These are phyloP conservation scores for Chalaropsis ovoidea DNA, from an alignment of 2,329 filamentous ascomycete species.

Conservation along the genomic window DNA sequence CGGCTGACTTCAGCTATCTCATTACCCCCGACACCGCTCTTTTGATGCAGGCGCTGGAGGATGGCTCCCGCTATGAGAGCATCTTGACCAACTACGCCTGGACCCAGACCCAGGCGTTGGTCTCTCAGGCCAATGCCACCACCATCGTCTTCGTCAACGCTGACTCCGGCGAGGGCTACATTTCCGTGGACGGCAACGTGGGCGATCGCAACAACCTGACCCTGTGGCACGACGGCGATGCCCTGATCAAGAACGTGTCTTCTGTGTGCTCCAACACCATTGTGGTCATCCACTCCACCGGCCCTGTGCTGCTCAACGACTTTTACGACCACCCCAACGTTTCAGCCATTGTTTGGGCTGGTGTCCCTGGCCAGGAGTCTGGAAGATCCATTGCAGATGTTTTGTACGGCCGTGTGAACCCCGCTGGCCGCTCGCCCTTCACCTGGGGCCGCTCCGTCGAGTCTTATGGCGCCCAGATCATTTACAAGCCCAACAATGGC, in stretches of 20 bases:
- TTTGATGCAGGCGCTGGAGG: constrained; percentile 49
- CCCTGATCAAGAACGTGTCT: constrained; percentile 70
- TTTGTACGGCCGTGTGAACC: constrained; percentile 73
- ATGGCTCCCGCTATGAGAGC: constrained; percentile 53
- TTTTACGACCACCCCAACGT: constrained; percentile 69
- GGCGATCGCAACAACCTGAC: constrained; percentile 92
- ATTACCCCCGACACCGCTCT: constrained; percentile 64
- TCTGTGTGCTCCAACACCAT: constrained; percentile 76
- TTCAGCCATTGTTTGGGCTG: constrained; percentile 74
- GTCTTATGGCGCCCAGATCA: constrained; percentile 59
- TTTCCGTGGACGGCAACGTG: constrained; percentile 68
- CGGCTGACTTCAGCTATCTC: constrained; percentile 63
- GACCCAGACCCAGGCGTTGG: constrained; percentile 50
- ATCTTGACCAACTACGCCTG: constrained; percentile 56
- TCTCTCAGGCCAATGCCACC: constrained; percentile 53
- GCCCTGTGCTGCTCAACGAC: constrained; percentile 65
- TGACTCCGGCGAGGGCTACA: constrained; percentile 76
- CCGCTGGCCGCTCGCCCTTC: constrained; percentile 66
- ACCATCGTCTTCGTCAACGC: constrained; percentile 86
- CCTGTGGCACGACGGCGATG: constrained; percentile 73
- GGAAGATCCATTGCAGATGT: constrained; percentile 71
- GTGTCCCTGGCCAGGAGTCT: constrained; percentile 71
- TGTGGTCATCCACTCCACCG: constrained; percentile 78
- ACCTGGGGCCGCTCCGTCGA: constrained; percentile 60
- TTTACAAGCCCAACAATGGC: constrained; percentile 60